Evolutionary conservation across 352 stramenopile species (phyloP), one percentile per base, ranked within the genome.

Genomic region (Globisporangium spiculum): DNA sequence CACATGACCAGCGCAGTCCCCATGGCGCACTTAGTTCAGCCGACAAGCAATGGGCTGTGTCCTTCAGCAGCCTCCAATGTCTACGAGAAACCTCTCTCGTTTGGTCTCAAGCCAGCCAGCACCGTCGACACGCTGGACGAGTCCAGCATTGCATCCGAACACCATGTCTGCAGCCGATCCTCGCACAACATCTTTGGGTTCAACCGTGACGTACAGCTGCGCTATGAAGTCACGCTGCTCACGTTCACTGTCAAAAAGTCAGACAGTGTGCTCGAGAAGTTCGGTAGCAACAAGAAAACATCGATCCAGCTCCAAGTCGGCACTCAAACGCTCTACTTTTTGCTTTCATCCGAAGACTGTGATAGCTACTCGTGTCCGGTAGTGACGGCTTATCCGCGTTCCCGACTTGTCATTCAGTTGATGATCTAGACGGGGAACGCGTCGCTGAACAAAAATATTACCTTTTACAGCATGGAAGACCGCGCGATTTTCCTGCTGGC

Each of bases 211-310:
- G 59, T 66, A 3, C 66, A 77, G 36, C 82, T 77, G 1, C 71
- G 78, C 14, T 91, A 79, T 0, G 83, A 91, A n/a, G 80, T 91
- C 54, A 92, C 88, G 73, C 78, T 92, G 3, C 93, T 91, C 66
- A 90, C 88, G 8, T 96, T 96, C 66, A 94, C 88, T 24, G 88
- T 94, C 61, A 90, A 90, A 68, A 96, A 96, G 63, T 88, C 82
- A 8, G 88, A 96, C 73, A 92, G 79, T 53, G 79, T 96, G 58
- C 65, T 96, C 22, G 84, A 93, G 70, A 92, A 93, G 58, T 69
- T 94, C 6, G 84, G 85, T 22, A 92, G 82, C 70, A 93, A 94
- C 70, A 93, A 94, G 67, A 88, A 89, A 34, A 81, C 88, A 18
- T 91, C 85, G 54, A 92, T 96, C 60, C 86, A 91, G 69, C 66